Percentiles rank a stretch among this genome's conserved stretches.
These are phyloP conservation scores for Eucalyptus globulus DNA, from an alignment of 345 rosid genomes.

Conservation along the genomic window DNA sequence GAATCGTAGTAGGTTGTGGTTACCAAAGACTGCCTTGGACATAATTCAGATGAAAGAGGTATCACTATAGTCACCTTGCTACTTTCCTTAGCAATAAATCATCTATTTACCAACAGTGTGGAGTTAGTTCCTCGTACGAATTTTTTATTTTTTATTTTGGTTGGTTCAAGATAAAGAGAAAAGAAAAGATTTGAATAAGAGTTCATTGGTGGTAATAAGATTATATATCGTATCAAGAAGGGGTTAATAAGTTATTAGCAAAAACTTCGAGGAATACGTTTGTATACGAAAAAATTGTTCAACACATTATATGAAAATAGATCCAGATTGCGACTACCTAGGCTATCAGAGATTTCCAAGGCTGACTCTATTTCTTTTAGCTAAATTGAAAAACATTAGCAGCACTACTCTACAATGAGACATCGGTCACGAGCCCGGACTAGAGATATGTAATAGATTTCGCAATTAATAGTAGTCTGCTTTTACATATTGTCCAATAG, in stretches of 20 bases:
- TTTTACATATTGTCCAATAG: background rate
- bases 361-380: background rate
- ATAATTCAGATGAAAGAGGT: background rate
- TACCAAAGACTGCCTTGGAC: background rate
- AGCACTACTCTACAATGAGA: background rate
- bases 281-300: background rate
- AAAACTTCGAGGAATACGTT: background rate
- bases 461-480: background rate
- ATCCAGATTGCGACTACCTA: background rate
- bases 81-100: background rate
- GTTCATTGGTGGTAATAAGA: background rate
- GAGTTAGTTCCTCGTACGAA: background rate
- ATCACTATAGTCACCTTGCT: background rate
- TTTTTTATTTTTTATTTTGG: background rate
- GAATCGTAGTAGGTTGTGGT: background rate
- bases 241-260: rapidly evolving
- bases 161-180: rapidly evolving
- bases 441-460: background rate
- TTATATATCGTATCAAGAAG: background rate
- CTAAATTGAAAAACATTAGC: background rate
- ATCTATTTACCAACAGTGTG: background rate
- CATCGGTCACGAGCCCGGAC: rapidly evolving
- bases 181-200: background rate
- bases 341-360: background rate
- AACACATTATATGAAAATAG: background rate